Evolutionary conservation across 495 filamentous ascomycete species (phyloP).

Genomic region (Talaromyces ruber): DNA sequence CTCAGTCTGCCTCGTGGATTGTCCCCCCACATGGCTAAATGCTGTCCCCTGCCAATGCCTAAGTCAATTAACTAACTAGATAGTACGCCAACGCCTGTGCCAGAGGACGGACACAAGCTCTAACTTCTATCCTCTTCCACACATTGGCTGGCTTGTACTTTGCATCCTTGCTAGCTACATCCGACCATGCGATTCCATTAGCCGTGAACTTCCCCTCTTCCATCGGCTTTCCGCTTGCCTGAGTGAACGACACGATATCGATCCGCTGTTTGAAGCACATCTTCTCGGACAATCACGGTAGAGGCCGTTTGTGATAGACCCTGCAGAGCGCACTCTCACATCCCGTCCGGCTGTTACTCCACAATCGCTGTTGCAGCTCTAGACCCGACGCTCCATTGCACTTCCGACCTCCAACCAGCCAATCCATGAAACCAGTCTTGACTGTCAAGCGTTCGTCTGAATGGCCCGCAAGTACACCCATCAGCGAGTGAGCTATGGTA

Average conservation of each 20-base stretch:
- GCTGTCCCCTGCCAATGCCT: background rate
- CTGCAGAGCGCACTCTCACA: background rate
- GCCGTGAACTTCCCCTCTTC: background rate
- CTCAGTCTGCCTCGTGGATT: background rate
- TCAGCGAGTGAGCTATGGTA: conserved; percentile 44
- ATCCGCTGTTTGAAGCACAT: background rate
- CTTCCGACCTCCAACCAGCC: background rate
- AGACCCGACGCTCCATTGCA: background rate
- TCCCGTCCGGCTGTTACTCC: background rate
- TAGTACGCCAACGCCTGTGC: background rate
- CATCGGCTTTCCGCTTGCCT: background rate
- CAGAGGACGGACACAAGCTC: background rate
- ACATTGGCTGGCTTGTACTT: background rate
- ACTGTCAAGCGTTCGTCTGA: conserved; percentile 14
- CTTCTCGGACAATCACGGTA: background rate
- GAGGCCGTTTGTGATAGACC: background rate
- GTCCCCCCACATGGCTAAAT: background rate
- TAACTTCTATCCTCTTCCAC: background rate
- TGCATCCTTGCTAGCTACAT: background rate
- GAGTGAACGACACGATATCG: background rate
- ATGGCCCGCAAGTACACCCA: conserved; percentile 42
- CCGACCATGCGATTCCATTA: background rate
- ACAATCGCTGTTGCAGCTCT: conserved; percentile 1
- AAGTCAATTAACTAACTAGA: no score
- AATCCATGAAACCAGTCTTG: background rate